Evolutionary conservation across 306 rosid genomes (phyloP).

Genomic region (Acacia crassicarpa): DNA sequence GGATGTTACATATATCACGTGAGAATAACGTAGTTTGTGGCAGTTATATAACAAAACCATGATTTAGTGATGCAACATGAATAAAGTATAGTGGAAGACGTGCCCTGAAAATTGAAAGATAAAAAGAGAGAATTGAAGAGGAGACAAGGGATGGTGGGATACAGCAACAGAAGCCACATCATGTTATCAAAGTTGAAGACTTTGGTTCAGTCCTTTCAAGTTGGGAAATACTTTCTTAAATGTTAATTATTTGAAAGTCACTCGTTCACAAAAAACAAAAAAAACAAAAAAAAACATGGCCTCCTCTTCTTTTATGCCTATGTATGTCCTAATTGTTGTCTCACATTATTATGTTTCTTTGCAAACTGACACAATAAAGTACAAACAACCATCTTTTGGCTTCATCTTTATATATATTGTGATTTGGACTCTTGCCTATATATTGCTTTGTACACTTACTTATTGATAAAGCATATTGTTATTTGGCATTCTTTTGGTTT

Average conservation of each 20-base stretch:
- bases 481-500: too few species aligned
- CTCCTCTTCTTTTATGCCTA: constrained; percentile 30
- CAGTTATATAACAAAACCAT: not conserved
- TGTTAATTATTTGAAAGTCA: constrained; percentile 16
- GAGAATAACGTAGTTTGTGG: not conserved
- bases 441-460: not conserved
- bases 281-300: not conserved
- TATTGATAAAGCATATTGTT: not conserved
- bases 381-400: not conserved
- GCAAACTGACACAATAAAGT: not conserved
- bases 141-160: constrained; percentile 85
- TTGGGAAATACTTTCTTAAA: constrained; percentile 32
- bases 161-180: constrained; percentile 48
- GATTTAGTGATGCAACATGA: not conserved
- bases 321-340: not conserved
- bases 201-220: constrained; percentile 39
- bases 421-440: not conserved
- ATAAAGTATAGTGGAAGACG: not conserved
- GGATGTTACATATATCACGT: too few species aligned
- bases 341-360: not conserved
- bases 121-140: constrained; percentile 38
- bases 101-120: constrained; percentile 28
- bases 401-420: not conserved
- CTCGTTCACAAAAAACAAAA: too few species aligned
- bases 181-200: constrained; percentile 39